A percentile compares a stretch with the other conserved stretches of the same genome.
phyloP scores from a whole-genome alignment of 495 filamentous ascomycete genomes.

The Neurospora sp. region DNA sequence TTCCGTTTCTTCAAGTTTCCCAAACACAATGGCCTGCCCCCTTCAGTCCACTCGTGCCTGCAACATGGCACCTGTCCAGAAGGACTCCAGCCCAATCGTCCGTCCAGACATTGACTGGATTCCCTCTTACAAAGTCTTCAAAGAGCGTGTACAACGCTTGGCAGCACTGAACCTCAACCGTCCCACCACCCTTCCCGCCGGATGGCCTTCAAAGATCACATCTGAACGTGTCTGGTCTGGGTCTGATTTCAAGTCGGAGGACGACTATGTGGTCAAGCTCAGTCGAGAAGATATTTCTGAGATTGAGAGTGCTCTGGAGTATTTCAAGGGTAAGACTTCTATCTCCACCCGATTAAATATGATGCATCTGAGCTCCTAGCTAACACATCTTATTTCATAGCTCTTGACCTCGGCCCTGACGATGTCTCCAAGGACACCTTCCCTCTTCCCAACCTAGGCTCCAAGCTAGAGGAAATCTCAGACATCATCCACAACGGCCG shows the following conservation, averaged over 20 bases:
- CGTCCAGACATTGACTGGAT: conserved; percentile 22
- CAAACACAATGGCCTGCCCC: not conserved
- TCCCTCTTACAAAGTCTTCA: conserved; percentile 20
- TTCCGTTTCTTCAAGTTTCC: not conserved
- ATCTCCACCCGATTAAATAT: not conserved
- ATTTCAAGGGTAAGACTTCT: conserved; percentile 14
- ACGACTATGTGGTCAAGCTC: conserved; percentile 17
- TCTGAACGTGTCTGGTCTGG: conserved; percentile 16
- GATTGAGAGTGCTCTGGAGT: conserved; percentile 14
- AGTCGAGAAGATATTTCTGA: conserved; percentile 14
- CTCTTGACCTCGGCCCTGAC: conserved; percentile 12
- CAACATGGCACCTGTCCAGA: not conserved
- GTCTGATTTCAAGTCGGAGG: conserved; percentile 16
- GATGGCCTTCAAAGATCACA: conserved; percentile 16
- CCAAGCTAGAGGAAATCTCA: conserved; percentile 7
- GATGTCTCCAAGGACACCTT: conserved; percentile 15
- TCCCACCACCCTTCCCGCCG: conserved; percentile 16
- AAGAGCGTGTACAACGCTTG: conserved; percentile 17
- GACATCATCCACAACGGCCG: conserved; percentile 16
- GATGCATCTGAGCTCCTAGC: not conserved
- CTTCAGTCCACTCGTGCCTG: not conserved
- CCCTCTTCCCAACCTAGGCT: conserved; percentile 13
- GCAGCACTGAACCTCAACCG: conserved; percentile 12
- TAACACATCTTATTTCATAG: not conserved
- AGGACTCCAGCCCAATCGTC: not conserved